These are phyloP conservation scores for Fusarium incarnatum DNA, from an alignment of 2,329 filamentous ascomycete genomes.

Conservation along the genomic window DNA sequence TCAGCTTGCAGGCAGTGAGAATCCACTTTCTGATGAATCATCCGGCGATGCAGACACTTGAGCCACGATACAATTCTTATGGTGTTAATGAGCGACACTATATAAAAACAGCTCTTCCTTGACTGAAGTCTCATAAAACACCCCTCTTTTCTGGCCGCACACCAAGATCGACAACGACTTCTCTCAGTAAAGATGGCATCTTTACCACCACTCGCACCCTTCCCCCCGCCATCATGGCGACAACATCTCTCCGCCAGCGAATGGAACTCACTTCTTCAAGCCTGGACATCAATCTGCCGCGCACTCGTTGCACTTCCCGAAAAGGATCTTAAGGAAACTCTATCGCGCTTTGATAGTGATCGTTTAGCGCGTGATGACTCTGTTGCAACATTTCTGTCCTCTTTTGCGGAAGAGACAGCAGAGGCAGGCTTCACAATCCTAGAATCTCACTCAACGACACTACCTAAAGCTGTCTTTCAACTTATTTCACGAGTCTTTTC, in stretches of 20 bases:
- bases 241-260: constrained; percentile 74
- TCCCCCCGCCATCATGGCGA: constrained; percentile 76
- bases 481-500: constrained; percentile 69
- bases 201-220: constrained; percentile 80
- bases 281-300: constrained; percentile 77
- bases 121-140: not conserved
- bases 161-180: not conserved
- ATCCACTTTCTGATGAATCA: constrained; percentile 55
- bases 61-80: constrained; percentile 15
- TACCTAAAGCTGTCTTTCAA: constrained; percentile 74
- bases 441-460: constrained; percentile 53
- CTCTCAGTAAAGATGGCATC: constrained; percentile 52
- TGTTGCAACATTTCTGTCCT: constrained; percentile 71
- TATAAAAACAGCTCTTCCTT: constrained; percentile 9
- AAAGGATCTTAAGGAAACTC: constrained; percentile 63
- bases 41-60: constrained; percentile 50
- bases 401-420: constrained; percentile 71
- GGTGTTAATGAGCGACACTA: constrained; percentile 2
- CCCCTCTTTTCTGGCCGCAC: not conserved
- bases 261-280: constrained; percentile 81
- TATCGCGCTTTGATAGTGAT: constrained; percentile 51
- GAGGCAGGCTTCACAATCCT: constrained; percentile 51
- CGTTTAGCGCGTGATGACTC: constrained; percentile 66
- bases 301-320: constrained; percentile 71
- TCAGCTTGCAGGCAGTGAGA: constrained; percentile 33